These are phyloP conservation scores for Suillus brevipes DNA, from an alignment of 768 basidiomycete genomes.

Conservation along the genomic window DNA sequence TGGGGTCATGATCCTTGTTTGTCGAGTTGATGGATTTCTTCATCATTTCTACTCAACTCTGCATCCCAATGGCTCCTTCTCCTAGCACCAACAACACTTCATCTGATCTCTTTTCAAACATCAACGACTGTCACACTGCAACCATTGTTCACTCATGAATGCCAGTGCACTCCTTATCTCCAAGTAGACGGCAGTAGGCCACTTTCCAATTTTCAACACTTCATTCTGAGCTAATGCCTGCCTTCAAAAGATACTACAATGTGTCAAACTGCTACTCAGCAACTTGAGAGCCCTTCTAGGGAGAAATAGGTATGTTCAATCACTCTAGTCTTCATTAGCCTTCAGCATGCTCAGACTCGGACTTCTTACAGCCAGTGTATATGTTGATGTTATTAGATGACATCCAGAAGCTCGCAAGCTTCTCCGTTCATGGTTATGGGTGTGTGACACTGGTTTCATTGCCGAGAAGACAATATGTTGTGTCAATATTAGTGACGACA, in stretches of 20 bases:
- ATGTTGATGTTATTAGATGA: slow-evolving; percentile 89
- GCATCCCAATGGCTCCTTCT: no score
- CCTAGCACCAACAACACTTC: no score
- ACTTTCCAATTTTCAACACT: slow-evolving; percentile 31
- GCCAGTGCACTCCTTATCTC: slow-evolving; percentile 89
- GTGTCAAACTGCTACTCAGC: slow-evolving; percentile 88
- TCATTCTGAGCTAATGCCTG: slow-evolving; percentile 21
- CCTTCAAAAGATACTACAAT: slow-evolving; percentile 69
- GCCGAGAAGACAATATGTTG: no score
- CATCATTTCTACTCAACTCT: no score
- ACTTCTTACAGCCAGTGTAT: slow-evolving; percentile 71
- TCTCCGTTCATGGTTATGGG: no score
- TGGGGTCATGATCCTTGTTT: no score
- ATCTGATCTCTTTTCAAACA: slow-evolving; percentile 22
- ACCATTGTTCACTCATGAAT: slow-evolving; percentile 65
- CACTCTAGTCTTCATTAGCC: slow-evolving; percentile 6
- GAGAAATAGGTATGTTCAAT: slow-evolving; percentile 82
- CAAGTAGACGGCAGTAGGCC: slow-evolving; percentile 55
- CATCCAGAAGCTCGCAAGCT: no score
- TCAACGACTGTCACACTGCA: slow-evolving; percentile 24
- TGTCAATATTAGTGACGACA: no score
- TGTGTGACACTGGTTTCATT: no score
- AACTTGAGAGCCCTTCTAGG: slow-evolving; percentile 82
- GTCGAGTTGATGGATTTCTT: no score
- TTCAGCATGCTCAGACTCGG: neutral